phyloP scores from a whole-genome alignment of 2,329 filamentous ascomycete species.

The Diaporthe aspalathi region DNA sequence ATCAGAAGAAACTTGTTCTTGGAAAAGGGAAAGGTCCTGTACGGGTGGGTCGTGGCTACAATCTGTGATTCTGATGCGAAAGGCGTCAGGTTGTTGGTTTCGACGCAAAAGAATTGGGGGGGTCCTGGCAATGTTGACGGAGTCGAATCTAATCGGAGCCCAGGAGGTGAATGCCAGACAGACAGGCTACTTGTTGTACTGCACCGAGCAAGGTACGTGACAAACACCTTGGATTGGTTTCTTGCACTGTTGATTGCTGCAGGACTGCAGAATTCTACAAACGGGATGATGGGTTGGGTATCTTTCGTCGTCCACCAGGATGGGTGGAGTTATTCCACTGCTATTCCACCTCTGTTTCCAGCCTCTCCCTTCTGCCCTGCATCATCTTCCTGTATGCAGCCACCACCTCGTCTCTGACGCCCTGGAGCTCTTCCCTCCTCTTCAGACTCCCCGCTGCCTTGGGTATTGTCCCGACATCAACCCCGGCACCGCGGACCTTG shows the following conservation, averaged over 20 bases:
- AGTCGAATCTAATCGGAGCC: not conserved
- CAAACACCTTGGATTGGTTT: not conserved
- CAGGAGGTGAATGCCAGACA: not conserved
- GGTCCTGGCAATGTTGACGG: not conserved
- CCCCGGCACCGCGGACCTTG: constrained; percentile 71
- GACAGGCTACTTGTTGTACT: no score
- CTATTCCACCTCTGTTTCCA: not conserved
- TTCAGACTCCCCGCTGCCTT: constrained; percentile 77
- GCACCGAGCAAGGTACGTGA: not conserved
- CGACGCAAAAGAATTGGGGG: not conserved
- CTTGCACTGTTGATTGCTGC: not conserved
- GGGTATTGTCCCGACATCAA: constrained; percentile 76
- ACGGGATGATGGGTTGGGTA: constrained; percentile 9
- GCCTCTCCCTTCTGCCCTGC: constrained; percentile 58
- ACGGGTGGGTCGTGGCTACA: not conserved
- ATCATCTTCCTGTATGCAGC: constrained; percentile 79
- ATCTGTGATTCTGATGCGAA: not conserved
- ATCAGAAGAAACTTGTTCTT: no score
- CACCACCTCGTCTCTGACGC: constrained; percentile 76
- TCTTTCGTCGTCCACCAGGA: constrained; percentile 3
- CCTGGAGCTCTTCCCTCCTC: constrained; percentile 78
- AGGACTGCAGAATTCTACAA: not conserved
- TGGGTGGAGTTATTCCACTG: not conserved
- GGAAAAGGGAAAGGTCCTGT: not conserved
- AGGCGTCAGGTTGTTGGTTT: not conserved